phyloP scores from a whole-genome alignment of 768 basidiomycete species.

The Collybia nuda region DNA sequence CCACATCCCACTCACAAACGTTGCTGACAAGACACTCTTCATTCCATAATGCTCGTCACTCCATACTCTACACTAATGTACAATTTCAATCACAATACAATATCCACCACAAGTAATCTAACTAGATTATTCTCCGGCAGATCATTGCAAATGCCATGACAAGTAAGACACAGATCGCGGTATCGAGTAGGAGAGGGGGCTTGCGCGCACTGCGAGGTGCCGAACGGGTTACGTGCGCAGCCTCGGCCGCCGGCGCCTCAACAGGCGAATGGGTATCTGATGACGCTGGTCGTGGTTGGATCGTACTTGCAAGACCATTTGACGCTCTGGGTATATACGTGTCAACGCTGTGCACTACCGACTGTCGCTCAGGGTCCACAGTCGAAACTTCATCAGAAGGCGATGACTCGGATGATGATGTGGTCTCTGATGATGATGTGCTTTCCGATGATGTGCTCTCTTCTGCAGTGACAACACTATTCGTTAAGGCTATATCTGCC shows the following conservation, averaged over 20 bases:
- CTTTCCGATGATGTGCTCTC: neutral
- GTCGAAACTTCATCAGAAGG: neutral
- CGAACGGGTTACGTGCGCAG: slow-evolving; percentile 12
- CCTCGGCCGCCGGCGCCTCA: slow-evolving; percentile 8
- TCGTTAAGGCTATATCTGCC: neutral
- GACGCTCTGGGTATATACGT: slow-evolving; percentile 7
- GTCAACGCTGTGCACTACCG: slow-evolving; percentile 9
- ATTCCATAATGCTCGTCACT: neutral
- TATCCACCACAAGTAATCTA: neutral
- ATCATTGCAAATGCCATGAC: slow-evolving; percentile 69
- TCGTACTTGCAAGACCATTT: neutral
- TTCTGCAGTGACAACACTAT: too few relatives aligned
- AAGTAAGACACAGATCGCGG: slow-evolving; percentile 70
- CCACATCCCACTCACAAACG: neutral
- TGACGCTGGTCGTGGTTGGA: slow-evolving; percentile 8
- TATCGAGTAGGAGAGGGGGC: slow-evolving; percentile 70
- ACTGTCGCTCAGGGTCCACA: slow-evolving; percentile 1
- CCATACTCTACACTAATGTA: slow-evolving; percentile 6
- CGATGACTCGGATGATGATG: neutral
- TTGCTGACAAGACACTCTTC: neutral
- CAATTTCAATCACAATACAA: neutral
- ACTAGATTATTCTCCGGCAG: slow-evolving; percentile 54
- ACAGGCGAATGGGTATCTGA: slow-evolving; percentile 9
- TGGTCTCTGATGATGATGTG: neutral
- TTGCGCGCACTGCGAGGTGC: slow-evolving; percentile 16